Percentiles rank a stretch among this genome's conserved stretches.
phyloP scores from a whole-genome alignment of 2,329 filamentous ascomycete species.

The Sporothrix protearum region DNA sequence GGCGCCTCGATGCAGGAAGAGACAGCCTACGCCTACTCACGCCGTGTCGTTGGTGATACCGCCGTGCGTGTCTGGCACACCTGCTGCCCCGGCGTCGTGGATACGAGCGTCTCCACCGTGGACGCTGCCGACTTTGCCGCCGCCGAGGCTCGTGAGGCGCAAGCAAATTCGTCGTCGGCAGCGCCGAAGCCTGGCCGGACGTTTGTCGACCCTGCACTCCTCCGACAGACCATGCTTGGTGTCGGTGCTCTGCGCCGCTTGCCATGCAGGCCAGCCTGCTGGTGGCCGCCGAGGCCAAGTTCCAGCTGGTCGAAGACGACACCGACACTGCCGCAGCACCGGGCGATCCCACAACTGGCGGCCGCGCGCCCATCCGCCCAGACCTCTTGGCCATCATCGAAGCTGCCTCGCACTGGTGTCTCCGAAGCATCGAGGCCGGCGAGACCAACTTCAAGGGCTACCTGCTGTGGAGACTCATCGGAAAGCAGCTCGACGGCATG shows the following conservation, averaged over 20 bases:
- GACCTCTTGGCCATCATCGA: conserved; percentile 18
- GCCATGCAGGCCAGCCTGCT: conserved; percentile 40
- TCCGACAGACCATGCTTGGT: conserved; percentile 41
- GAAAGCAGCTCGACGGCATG: conserved; percentile 43
- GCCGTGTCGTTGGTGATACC: conserved; percentile 46
- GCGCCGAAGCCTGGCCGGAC: not conserved
- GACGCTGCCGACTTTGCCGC: conserved; percentile 2
- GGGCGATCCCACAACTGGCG: not conserved
- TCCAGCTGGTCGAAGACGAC: conserved; percentile 40
- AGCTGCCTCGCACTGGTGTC: conserved; percentile 18
- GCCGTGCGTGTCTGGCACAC: conserved; percentile 33
- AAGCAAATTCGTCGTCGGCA: not conserved
- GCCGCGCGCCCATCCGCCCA: not conserved
- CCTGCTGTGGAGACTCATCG: conserved; percentile 41
- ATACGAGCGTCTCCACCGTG: not conserved
- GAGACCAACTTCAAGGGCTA: conserved; percentile 56
- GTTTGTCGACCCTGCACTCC: conserved; percentile 34
- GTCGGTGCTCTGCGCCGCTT: conserved; percentile 43
- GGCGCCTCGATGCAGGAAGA: conserved; percentile 40
- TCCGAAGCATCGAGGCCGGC: conserved; percentile 23
- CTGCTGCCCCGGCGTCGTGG: conserved; percentile 22
- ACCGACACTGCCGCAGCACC: not conserved
- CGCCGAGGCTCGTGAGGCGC: not conserved
- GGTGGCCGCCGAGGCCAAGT: conserved; percentile 45
- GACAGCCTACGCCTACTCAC: conserved; percentile 50